Evolutionary conservation across 768 basidiomycete species (phyloP).

Genomic region (Tephrocybe sp.): DNA sequence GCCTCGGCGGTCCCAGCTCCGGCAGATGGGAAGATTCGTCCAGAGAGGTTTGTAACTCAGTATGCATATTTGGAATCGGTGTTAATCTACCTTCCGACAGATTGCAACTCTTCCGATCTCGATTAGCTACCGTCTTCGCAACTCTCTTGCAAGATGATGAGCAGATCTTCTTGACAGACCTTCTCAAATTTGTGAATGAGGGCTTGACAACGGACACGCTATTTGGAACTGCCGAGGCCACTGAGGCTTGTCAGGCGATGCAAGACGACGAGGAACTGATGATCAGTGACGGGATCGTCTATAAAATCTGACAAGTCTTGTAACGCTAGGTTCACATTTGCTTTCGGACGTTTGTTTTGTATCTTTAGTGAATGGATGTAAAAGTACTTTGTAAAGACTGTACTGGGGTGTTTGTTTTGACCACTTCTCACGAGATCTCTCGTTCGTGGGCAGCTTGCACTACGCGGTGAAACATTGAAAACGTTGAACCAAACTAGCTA

Average conservation of each 20-base stretch:
- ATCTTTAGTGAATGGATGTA: background rate
- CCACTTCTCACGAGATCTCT: too few species aligned
- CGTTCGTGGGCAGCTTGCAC: too few species aligned
- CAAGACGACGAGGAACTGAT: slow-evolving; percentile 79
- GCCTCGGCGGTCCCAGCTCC: slow-evolving; percentile 33
- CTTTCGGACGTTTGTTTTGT: background rate
- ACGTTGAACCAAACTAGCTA: too few species aligned
- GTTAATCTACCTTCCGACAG: slow-evolving; percentile 36
- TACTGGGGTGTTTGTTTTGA: too few species aligned
- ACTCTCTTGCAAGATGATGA: slow-evolving; percentile 74
- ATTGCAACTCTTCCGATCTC: slow-evolving; percentile 76
- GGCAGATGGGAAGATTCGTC: slow-evolving; percentile 41
- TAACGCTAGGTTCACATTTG: background rate
- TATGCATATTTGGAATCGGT: slow-evolving; percentile 1
- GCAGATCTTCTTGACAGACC: slow-evolving; percentile 64
- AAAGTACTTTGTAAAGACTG: too few species aligned
- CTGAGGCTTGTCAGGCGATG: slow-evolving; percentile 73
- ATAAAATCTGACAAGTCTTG: slow-evolving; percentile 58
- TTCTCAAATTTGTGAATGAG: slow-evolving; percentile 76
- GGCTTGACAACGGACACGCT: slow-evolving; percentile 66
- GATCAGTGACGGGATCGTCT: slow-evolving; percentile 84
- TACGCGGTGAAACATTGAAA: too few species aligned
- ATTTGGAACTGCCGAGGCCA: slow-evolving; percentile 84
- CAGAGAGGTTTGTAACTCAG: slow-evolving; percentile 56
- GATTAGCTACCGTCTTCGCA: slow-evolving; percentile 71